Conservation (phyloP, 140 eudicot species). For the Anethum foeniculum region DNA sequence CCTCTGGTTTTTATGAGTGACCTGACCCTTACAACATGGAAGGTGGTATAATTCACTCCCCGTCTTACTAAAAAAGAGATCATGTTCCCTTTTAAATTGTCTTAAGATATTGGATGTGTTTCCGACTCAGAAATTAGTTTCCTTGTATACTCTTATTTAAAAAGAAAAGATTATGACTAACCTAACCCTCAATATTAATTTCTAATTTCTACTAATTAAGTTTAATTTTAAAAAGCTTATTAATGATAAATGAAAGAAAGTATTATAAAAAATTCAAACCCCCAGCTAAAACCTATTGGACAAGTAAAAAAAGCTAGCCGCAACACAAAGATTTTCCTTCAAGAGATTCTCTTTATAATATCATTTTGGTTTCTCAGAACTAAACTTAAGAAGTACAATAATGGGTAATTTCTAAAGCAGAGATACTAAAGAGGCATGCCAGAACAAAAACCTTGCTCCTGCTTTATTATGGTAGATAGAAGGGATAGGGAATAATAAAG, state of each 20-base stretch:
- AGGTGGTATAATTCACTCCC: background rate
- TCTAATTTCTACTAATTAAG: background rate
- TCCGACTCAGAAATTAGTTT: background rate
- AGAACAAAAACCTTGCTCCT: background rate
- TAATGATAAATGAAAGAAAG: background rate
- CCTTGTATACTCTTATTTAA: background rate
- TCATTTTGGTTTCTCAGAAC: background rate
- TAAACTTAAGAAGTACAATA: background rate
- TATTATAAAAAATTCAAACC: background rate
- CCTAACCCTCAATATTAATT: background rate
- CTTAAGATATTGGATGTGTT: background rate
- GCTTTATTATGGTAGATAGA: background rate
- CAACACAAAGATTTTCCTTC: background rate
- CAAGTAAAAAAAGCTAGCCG: background rate
- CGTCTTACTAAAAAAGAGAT: background rate
- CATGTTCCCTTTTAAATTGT: background rate
- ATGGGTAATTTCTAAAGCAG: background rate
- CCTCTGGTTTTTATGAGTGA: background rate
- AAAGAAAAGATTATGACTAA: background rate
- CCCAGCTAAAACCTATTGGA: background rate
- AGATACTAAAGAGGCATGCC: background rate
- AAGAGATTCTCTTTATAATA: background rate
- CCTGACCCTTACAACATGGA: background rate
- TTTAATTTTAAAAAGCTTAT: background rate
- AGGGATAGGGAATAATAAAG: background rate